Evolutionary conservation across 2,329 filamentous ascomycete genomes (phyloP), one percentile per base, ranked within the genome.

Genomic region (Aspergillus vadensis): DNA sequence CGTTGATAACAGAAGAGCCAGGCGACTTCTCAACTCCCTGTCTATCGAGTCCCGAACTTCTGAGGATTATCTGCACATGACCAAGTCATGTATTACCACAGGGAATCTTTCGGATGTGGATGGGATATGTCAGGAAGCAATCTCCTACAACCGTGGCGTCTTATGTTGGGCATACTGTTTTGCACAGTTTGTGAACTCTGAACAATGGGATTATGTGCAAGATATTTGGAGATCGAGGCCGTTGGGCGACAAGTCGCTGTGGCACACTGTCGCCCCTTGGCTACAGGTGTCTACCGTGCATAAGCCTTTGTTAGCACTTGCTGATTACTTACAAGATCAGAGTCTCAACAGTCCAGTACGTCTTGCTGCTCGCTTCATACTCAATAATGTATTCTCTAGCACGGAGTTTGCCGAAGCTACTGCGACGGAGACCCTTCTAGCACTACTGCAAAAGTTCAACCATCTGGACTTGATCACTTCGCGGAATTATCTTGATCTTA

Each of bases 21-120:
- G 79, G 52, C 63, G 74, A n/a, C 61, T 86, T 8, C 86, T 86
- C 65, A 68, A 79, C 30, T 59, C 64, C 3, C 76, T 84, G 25
- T 67, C 75, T 3, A 23, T 61, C 1, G 57, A 73, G 8, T 57
- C 75, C 39, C 79, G 81, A 25, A 75, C 72, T 2, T 65, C 72
- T 7, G 71, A 73, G 4, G 78, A 82, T 55, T 86, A 84, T 67
- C 68, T 75, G 55, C 69, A 74, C 43, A 75, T 79, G 25, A 76
- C 82, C 21, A 72, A 73, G 47, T 78, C 83, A 21, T 77, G 81
- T 60, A 63, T 84, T 15, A 49, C 62, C 25, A 69, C 65, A n/a
- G 70, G 80, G 15, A 69, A 75, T 19, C 71, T 78, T 60, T 60
- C 77, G 14, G 74, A 75, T 2, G 75, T 80, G 10, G 70, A 77